Evolutionary conservation across 192 early-diverging fungal genomes (phyloP).

Genomic region (Coemansia erecta): DNA sequence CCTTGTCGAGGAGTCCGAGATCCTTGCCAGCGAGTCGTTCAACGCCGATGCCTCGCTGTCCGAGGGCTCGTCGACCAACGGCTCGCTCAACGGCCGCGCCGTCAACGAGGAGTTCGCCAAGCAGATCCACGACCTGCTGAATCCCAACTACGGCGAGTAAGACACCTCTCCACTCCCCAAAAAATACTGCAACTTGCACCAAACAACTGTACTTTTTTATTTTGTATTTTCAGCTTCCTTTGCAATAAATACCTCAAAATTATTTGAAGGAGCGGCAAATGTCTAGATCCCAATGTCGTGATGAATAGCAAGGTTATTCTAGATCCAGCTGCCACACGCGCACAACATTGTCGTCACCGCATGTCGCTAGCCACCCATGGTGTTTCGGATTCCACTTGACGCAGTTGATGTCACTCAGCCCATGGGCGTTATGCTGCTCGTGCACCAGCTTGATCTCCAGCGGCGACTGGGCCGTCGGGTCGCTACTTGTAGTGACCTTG

Average conservation of each 20-base stretch:
- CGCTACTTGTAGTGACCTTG: constrained; percentile 21
- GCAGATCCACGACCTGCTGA: constrained; percentile 37
- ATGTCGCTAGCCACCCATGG: constrained; percentile 72
- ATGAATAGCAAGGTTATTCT: neutral
- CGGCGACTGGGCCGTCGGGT: constrained; percentile 1
- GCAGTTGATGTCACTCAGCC: constrained; percentile 85
- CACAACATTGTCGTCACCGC: constrained; percentile 88
- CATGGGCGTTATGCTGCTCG: constrained; percentile 69
- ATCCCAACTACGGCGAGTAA: constrained; percentile 31
- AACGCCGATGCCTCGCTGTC: constrained; percentile 8
- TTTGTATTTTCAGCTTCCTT: neutral
- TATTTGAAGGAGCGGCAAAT: neutral
- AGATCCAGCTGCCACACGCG: constrained; percentile 70
- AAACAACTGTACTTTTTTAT: neutral
- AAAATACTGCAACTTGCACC: too few species aligned
- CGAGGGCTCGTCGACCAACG: neutral
- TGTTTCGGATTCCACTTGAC: constrained; percentile 80
- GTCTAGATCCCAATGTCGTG: neutral
- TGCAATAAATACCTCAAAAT: neutral
- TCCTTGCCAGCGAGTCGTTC: constrained; percentile 33
- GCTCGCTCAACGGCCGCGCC: constrained; percentile 3
- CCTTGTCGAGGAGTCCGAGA: constrained; percentile 35
- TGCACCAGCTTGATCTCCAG: constrained; percentile 27
- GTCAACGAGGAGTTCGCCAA: constrained; percentile 47
- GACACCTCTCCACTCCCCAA: neutral